A percentile compares a stretch with the other conserved stretches of the same genome.
Conservation (phyloP, 1,284 basidiomycete species). For the Microbotryomycetes sp. region DNA sequence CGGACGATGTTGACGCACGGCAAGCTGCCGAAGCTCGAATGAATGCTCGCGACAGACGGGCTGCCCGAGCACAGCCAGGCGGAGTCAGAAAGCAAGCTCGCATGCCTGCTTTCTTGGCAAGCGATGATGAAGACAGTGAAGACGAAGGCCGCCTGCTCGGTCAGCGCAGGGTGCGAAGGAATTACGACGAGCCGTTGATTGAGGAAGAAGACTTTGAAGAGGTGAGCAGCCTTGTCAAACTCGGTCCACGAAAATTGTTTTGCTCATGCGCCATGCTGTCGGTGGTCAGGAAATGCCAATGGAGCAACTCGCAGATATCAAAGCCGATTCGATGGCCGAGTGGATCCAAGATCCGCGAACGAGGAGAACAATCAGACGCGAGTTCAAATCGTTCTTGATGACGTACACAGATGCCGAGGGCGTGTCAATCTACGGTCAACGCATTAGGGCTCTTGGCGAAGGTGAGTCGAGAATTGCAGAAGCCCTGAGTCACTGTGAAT, state of each 20-base stretch:
- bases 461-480: constrained; percentile 51
- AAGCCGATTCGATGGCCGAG: constrained; percentile 90
- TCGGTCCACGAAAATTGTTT: not conserved
- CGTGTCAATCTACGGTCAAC: constrained; percentile 86
- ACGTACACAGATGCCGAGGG: constrained; percentile 90
- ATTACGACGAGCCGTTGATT: constrained; percentile 50
- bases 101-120: constrained; percentile 54
- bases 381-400: constrained; percentile 93
- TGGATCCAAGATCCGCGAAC: constrained; percentile 94
- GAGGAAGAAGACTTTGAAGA: constrained; percentile 54
- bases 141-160: constrained; percentile 46
- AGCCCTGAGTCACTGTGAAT: not conserved
- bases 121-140: constrained; percentile 34
- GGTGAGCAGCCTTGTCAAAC: constrained; percentile 9
- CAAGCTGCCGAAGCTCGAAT: constrained; percentile 81
- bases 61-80: constrained; percentile 57
- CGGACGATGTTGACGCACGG: constrained; percentile 64
- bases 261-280: constrained; percentile 2
- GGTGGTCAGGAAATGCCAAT: constrained; percentile 74
- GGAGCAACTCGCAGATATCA: constrained; percentile 95
- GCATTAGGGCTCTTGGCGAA: constrained; percentile 90
- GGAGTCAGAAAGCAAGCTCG: constrained; percentile 17
- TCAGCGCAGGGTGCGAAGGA: constrained; percentile 41
- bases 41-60: constrained; percentile 76
- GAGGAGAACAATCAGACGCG: constrained; percentile 77